Base-by-base conservation (phyloP, 1,284 basidiomycete genomes). In the Boletus coffeatus region DNA sequence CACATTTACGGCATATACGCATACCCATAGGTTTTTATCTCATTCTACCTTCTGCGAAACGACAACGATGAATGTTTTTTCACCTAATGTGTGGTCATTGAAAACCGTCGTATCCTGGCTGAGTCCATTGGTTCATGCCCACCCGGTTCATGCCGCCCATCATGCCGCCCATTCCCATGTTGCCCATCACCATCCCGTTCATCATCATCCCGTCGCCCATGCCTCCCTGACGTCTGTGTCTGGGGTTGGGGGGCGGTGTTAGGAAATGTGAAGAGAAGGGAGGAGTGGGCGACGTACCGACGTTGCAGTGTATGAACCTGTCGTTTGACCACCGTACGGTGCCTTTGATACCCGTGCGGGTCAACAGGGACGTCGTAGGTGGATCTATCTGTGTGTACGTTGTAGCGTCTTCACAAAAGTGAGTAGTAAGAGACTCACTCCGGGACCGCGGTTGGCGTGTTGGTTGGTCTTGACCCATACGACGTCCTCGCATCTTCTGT, bases 221-320 rank as follows among this genome's bases (percentile, higher is more conserved):
- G 0, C 66, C 72, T 16, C 69, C 70, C 29, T 75, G 5, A 98
- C 93, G 75, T 99, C 96, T 36, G 96, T 98, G 74, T 98, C 95
- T 89, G 62, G 55, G 52, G 6, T 29, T 25, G 21, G 53, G 34
- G 13, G 13, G 9, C 7, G 43, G 32, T 34, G 18, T 36, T 2
- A 29, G 9, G 16, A 10, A 10, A 5, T 0, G 16, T n/a, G 13
- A 16, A 2, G 14, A 10, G 13, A 53, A 64, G 34, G 18, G 18
- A 13, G 7, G 18, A 10, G 43, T 14, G 48, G 16, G 5, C 25
- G 48, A 29, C 72, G 61, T 59, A 91, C 89, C 92, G 66, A 99
- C 90, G 75, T 99, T 99, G 75, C 96, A 98, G 75, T 99, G 96
- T 0, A 98, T 96, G 74, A 98, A 96, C 87, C 93, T 89, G 74